phyloP scores from a whole-genome alignment of 495 filamentous ascomycete species.

The Talaromyces thailandensis region DNA sequence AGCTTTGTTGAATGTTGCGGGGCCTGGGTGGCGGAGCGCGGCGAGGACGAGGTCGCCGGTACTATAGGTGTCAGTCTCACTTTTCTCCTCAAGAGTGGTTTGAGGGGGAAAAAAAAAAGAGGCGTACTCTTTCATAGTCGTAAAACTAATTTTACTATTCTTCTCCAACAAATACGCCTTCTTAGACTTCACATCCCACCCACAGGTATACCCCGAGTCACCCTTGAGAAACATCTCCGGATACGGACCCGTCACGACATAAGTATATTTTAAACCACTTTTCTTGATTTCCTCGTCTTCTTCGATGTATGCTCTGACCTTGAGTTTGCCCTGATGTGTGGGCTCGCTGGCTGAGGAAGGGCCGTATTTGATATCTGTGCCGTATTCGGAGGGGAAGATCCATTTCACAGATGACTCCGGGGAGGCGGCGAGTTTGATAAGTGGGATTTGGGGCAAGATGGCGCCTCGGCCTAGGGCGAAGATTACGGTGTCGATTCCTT shows the following conservation, averaged over 20 bases:
- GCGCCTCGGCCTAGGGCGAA: constrained; percentile 53
- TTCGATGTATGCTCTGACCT: constrained; percentile 51
- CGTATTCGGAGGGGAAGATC: constrained; percentile 67
- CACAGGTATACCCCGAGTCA: constrained; percentile 25
- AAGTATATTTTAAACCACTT: constrained; percentile 50
- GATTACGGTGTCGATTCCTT: constrained; percentile 55
- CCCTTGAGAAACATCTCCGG: constrained; percentile 53
- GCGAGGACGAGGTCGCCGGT: constrained; percentile 57
- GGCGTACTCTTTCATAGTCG: constrained; percentile 58
- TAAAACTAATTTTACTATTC: constrained; percentile 48
- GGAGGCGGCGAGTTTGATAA: constrained; percentile 49
- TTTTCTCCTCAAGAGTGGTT: not conserved
- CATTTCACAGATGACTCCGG: constrained; percentile 44
- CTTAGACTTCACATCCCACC: constrained; percentile 46
- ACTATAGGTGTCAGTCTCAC: constrained; percentile 22
- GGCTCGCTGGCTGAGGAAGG: constrained; percentile 49
- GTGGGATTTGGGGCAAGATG: constrained; percentile 47
- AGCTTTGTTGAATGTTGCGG: constrained; percentile 40
- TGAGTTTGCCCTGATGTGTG: constrained; percentile 63
- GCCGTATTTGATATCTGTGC: constrained; percentile 64
- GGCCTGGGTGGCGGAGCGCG: constrained; percentile 42
- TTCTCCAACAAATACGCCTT: constrained; percentile 50
- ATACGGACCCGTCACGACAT: constrained; percentile 62
- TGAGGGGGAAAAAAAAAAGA: not conserved
- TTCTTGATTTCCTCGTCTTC: constrained; percentile 21